phyloP scores from a whole-genome alignment of 331 rosid species.

The Quercus phellos region DNA sequence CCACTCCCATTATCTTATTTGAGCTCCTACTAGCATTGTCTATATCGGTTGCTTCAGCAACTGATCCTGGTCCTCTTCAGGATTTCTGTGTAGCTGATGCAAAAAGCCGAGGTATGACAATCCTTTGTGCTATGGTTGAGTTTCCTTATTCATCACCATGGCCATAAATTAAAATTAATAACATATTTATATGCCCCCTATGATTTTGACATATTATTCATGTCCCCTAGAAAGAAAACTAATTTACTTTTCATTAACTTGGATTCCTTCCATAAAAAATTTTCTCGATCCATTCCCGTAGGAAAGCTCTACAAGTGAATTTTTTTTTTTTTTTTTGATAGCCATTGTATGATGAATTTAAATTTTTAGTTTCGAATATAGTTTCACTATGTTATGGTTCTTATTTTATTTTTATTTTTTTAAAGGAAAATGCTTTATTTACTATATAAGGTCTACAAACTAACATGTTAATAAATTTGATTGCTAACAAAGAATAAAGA shows the following conservation, averaged over 20 bases:
- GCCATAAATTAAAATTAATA: background rate
- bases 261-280: too few species aligned
- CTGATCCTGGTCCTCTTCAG: background rate
- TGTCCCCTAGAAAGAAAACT: too few species aligned
- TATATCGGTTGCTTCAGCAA: background rate
- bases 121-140: background rate
- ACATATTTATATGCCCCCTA: background rate
- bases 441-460: too few species aligned
- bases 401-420: background rate
- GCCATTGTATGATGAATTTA: background rate
- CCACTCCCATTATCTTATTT: background rate
- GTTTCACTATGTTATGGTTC: background rate
- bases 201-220: background rate
- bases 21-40: background rate
- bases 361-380: background rate
- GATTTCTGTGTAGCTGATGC: background rate
- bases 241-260: too few species aligned
- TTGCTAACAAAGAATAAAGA: too few species aligned
- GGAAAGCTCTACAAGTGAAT: too few species aligned
- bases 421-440: too few species aligned
- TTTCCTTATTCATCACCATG: background rate
- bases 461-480: too few species aligned
- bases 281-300: too few species aligned
- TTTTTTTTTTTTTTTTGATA: background rate
- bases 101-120: background rate